Evolutionary conservation across 2,329 filamentous ascomycete genomes (phyloP).

Genomic region (Diplodia seriata): DNA sequence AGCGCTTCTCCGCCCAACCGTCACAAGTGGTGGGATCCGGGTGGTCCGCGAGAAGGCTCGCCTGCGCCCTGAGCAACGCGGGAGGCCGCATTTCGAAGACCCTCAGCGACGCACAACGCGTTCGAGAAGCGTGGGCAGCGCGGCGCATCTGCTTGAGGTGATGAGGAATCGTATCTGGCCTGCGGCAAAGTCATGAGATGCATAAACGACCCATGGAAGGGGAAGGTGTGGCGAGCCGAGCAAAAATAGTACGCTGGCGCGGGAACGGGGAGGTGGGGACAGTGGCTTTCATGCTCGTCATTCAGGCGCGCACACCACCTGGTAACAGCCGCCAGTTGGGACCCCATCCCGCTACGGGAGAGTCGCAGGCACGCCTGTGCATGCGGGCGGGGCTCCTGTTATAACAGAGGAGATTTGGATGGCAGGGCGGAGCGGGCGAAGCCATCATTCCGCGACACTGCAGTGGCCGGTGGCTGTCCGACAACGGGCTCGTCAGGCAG

Average conservation of each 20-base stretch:
- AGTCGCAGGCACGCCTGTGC: conserved; percentile 14
- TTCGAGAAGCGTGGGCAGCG: not conserved
- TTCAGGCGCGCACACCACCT: conserved; percentile 26
- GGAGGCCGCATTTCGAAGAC: not conserved
- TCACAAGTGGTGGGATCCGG: conserved; percentile 9
- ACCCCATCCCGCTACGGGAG: conserved; percentile 12
- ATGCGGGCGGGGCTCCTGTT: conserved; percentile 18
- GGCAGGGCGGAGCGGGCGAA: conserved; percentile 18
- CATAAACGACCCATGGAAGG: conserved; percentile 8
- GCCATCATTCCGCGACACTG: conserved; percentile 23
- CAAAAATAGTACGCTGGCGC: conserved; percentile 22
- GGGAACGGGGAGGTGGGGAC: conserved; percentile 7
- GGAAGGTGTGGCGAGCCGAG: conserved; percentile 20
- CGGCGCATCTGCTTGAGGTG: not conserved
- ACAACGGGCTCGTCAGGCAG: conserved; percentile 12
- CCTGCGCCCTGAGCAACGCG: not conserved
- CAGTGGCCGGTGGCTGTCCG: not conserved
- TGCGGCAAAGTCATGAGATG: conserved; percentile 22
- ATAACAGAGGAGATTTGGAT: conserved; percentile 28
- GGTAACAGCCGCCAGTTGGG: conserved; percentile 12
- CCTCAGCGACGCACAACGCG: not conserved
- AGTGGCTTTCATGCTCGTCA: conserved; percentile 22
- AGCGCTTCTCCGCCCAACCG: conserved; percentile 8
- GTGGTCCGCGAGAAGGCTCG: conserved; percentile 2
- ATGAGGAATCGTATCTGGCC: not conserved